Base-by-base conservation (phyloP, 148 eudicot genomes). In the Persicaria tinctoria region DNA sequence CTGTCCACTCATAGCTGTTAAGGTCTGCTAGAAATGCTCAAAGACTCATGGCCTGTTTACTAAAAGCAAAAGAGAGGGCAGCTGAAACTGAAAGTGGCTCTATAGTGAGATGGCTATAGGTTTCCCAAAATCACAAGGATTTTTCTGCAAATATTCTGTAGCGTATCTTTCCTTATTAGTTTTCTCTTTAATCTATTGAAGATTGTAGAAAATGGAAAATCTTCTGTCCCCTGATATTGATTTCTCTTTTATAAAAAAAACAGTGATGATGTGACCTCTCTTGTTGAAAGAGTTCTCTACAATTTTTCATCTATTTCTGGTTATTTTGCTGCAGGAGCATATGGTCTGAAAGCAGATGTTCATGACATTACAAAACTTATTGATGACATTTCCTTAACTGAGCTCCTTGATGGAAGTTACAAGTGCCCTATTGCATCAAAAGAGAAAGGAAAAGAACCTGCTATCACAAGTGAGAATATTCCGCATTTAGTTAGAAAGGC, bases 391-490 rank as follows among this genome's bases (percentile, higher is more conserved):
- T 84, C 97, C 51, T 73, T 95, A 54, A 80, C 87, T 68, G 90
- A 92, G 70, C 97, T 95, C 74, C 93, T 95, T 81, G 85, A 81
- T 74, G 98, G 90, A 73, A 85, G 83, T 68, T 87, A 82, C 76
- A 81, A 82, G 55, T 78, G 82, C 75, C 88, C 91, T 71, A 74
- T 72, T 73, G 76, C 77, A 20, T 76, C 80, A 49, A 89, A 87
- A 81, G 98, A 90, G 62, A 90, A 88, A 83, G 96, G 81, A 47
- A 92, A 90, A 82, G 82, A 46, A 74, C 75, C 82, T 60, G 78
- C 82, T 77, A 77, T 48, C 81, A 73, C 73, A 75, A 85, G 76
- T 77, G 87, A 78, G 14, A 85, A 74, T 76, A 77, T 92, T 77
- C 73, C 89, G 80, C 78, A 83, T 64, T 78, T 92, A 45, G 85